These are phyloP conservation scores for Eucalyptus sp. DNA, from an alignment of 345 rosid species.

Conservation along the genomic window DNA sequence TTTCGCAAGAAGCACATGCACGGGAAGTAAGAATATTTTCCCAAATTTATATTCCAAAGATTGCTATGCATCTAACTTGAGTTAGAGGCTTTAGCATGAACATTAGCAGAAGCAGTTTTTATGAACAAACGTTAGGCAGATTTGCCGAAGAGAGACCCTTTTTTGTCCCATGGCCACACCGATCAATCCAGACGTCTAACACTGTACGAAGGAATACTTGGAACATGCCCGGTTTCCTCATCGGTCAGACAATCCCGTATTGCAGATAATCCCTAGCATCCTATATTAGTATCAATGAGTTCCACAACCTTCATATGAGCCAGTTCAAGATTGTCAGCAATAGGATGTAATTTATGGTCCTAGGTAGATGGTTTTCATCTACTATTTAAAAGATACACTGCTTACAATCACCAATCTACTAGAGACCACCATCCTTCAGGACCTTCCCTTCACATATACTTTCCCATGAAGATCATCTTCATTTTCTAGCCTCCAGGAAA, in stretches of 20 bases:
- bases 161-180: background rate
- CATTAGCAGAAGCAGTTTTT: background rate
- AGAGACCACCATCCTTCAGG: background rate
- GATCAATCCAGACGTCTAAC: background rate
- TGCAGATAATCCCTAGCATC: background rate
- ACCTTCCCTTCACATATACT: background rate
- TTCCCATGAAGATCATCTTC: background rate
- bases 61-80: background rate
- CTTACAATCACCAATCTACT: background rate
- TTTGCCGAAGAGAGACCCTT: background rate
- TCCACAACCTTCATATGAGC: background rate
- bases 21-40: background rate
- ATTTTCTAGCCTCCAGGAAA: background rate
- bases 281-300: background rate
- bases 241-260: background rate
- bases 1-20: background rate
- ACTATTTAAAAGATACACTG: background rate
- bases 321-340: background rate
- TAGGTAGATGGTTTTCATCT: background rate
- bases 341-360: background rate
- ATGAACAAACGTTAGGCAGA: background rate
- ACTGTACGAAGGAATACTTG: background rate
- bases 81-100: background rate
- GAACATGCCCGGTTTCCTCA: background rate
- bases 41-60: background rate